Evolutionary conservation across 148 eudicot species (phyloP), one percentile per base, ranked within the genome.

Genomic region (Rhododendron molle): DNA sequence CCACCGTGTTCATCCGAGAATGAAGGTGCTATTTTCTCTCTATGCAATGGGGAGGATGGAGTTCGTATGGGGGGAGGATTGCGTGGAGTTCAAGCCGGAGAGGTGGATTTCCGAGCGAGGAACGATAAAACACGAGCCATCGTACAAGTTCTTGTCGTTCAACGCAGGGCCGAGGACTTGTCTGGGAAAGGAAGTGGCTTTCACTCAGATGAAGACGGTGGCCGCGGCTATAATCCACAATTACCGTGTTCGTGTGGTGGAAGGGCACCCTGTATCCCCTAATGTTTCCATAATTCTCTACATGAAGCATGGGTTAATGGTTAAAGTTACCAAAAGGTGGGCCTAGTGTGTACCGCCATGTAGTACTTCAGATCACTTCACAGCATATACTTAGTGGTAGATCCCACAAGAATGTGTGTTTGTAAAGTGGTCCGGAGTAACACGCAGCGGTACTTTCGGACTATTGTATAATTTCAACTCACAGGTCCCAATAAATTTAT

Each of bases 201-300:
- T 91, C 10, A 88, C 86, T 21, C 93, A 93, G 78, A 81, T 93
- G 81, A 93, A 93, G 81, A 83, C 86, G 80, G 92, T 91, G 9
- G 90, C 89, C 49, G 87, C 92, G 32, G 89, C 89, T 26, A 86
- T 93, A 81, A 67, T 91, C 40, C 91, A 91, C 67, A 91, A 91
- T 26, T 93, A 91, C 36, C 85, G 84, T 72, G 84, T 93, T 77
- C 79, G 86, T 40, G 79, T 89, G 67, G 86, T 85, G n/a, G 77
- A 93, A 71, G 38, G 76, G 38, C 76, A 71, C 26, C 76, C 65
- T 9, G 89, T 90, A 47, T 85, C 84, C n/a, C 91, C 92, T 11
- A 91, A 91, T 88, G 84, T 91, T 28, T 93, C 96, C 8, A 86
- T 92, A 15, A 92, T 93, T 77, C 92, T 93, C 46, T 92, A 93